Conservation (phyloP, 495 filamentous ascomycete species). For the Neurospora intermedia region DNA sequence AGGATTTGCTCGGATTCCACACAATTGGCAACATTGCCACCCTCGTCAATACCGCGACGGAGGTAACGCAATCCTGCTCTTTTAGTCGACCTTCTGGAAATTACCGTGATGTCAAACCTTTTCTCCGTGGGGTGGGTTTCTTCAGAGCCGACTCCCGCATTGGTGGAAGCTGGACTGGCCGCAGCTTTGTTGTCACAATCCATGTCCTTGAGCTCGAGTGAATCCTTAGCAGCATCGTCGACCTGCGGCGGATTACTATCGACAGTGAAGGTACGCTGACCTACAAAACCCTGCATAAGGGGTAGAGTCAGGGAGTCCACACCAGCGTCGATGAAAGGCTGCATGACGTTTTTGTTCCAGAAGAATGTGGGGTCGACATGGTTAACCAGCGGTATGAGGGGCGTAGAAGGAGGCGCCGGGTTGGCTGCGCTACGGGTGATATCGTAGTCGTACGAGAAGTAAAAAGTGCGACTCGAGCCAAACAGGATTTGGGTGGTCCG, state of each 20-base stretch:
- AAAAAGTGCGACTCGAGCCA: conserved; percentile 70
- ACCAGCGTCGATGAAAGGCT: conserved; percentile 61
- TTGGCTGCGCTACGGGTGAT: conserved; percentile 57
- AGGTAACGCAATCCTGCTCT: conserved; percentile 84
- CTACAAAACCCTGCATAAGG: conserved; percentile 89
- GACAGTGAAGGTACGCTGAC: conserved; percentile 69
- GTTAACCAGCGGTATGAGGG: conserved; percentile 51
- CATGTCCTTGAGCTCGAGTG: conserved; percentile 31
- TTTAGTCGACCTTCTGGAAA: conserved; percentile 74
- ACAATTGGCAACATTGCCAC: conserved; percentile 76
- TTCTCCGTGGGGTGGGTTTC: conserved; percentile 30
- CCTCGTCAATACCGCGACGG: conserved; percentile 80
- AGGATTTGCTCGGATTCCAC: conserved; percentile 94
- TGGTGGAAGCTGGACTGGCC: conserved; percentile 9
- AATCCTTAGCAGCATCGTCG: conserved; percentile 28
- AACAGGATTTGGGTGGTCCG: conserved; percentile 73
- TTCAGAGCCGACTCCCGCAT: conserved; percentile 10
- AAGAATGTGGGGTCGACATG: conserved; percentile 76
- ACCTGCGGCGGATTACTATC: conserved; percentile 35
- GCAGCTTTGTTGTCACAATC: conserved; percentile 6
- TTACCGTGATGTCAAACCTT: conserved; percentile 66
- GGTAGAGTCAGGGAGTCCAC: conserved; percentile 63
- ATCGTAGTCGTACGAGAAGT: conserved; percentile 86
- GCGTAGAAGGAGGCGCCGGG: conserved; percentile 23
- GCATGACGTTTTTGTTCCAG: conserved; percentile 74